Conservation (phyloP, 495 filamentous ascomycete genomes). For the Chaetomium fimeti region DNA sequence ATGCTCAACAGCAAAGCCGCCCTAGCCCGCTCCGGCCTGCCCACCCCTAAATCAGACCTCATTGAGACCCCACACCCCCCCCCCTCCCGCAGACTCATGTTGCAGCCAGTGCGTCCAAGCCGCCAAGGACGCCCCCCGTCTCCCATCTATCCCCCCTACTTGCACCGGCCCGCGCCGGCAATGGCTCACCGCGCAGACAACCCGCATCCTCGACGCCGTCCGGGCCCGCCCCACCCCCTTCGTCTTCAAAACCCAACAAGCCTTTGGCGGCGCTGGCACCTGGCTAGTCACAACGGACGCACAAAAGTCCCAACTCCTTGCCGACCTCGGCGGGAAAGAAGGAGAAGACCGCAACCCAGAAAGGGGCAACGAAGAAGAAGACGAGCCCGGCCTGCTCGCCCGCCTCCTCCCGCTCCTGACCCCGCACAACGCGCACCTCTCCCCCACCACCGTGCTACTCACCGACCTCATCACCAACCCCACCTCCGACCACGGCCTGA, state of each 20-base stretch:
- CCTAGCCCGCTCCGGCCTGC: slow-evolving; percentile 29
- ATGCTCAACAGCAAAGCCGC: slow-evolving; percentile 36
- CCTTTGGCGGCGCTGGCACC: slow-evolving; percentile 40
- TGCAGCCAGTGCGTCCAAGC: slow-evolving; percentile 24
- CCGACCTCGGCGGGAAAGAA: slow-evolving; percentile 19
- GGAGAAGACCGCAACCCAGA: not conserved
- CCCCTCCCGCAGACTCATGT: slow-evolving; percentile 9
- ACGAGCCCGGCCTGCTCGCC: slow-evolving; percentile 21
- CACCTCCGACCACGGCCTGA: slow-evolving; percentile 34
- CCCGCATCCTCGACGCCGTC: slow-evolving; percentile 24
- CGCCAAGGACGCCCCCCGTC: not conserved
- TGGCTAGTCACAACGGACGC: slow-evolving; percentile 29
- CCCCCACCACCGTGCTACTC: slow-evolving; percentile 30
- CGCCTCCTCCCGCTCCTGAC: slow-evolving; percentile 33
- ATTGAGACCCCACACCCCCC: slow-evolving; percentile 19
- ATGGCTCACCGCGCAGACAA: slow-evolving; percentile 31
- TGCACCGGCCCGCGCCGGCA: slow-evolving; percentile 26
- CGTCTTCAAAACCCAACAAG: slow-evolving; percentile 40
- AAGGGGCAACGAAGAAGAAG: not conserved
- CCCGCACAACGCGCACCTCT: slow-evolving; percentile 28
- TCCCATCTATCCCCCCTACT: slow-evolving; percentile 22
- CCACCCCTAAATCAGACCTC: slow-evolving; percentile 28
- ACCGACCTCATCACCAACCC: slow-evolving; percentile 30
- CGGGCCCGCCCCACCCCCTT: slow-evolving; percentile 29
- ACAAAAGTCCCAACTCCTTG: slow-evolving; percentile 26